phyloP scores from a whole-genome alignment of 106 monocot genomes.

The Amphibolis antarctica region DNA sequence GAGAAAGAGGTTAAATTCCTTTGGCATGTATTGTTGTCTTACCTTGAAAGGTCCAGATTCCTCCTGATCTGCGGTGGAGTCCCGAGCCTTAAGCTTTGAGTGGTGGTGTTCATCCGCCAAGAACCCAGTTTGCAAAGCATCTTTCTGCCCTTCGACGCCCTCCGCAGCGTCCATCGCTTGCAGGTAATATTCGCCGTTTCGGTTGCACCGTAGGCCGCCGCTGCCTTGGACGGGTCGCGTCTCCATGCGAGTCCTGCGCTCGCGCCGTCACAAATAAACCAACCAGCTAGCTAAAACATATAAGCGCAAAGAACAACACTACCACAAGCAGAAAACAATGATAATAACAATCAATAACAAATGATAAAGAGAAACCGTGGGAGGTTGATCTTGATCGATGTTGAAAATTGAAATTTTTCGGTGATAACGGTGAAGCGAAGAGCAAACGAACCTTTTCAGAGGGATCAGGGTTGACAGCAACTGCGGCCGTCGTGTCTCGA shows the following conservation, averaged over 20 bases:
- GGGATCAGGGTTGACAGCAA: no score
- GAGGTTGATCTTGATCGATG: no score
- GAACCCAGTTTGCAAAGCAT: constrained; percentile 14
- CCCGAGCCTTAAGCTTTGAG: constrained; percentile 18
- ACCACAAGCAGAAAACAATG: no score
- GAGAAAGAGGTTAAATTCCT: no score
- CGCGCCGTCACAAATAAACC: neutral
- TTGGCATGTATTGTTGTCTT: constrained; percentile 4
- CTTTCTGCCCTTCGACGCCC: constrained; percentile 35
- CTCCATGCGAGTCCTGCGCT: constrained; percentile 28
- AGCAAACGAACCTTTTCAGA: no score
- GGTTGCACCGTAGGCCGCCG: constrained; percentile 22
- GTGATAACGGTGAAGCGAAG: no score
- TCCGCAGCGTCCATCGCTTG: constrained; percentile 18
- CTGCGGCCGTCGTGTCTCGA: no score
- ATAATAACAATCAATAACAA: no score
- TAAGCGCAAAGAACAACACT: no score
- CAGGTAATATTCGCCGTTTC: constrained; percentile 31
- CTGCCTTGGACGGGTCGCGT: constrained; percentile 12
- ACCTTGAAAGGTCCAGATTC: constrained; percentile 50
- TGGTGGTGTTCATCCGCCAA: constrained; percentile 11
- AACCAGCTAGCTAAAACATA: no score
- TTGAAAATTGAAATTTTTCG: no score
- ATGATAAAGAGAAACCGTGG: no score
- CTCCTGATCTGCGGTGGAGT: constrained; percentile 20